A percentile compares a stretch with the other conserved stretches of the same genome.
Evolutionary conservation across 129 eudicot species (phyloP).

Genomic region (Saposhnikovia divaricata): DNA sequence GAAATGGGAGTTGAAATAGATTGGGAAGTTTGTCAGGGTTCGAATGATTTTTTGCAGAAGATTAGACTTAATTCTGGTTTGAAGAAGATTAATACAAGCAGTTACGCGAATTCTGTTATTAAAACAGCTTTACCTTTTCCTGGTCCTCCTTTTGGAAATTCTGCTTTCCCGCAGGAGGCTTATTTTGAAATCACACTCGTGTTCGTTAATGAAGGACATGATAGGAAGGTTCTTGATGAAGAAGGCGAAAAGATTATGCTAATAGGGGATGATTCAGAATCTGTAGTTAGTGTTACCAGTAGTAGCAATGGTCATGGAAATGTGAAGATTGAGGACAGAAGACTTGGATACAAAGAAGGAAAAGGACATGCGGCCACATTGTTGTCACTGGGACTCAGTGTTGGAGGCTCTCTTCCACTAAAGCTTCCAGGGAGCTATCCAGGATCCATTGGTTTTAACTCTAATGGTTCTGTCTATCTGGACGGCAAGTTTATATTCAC

Average conservation of each 20-base stretch:
- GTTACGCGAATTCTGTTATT: constrained; percentile 28
- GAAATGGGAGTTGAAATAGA: constrained; percentile 38
- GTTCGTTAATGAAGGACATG: constrained; percentile 8
- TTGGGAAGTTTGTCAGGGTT: constrained; percentile 74
- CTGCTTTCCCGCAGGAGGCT: constrained; percentile 86
- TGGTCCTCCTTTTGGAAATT: constrained; percentile 60
- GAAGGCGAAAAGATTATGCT: constrained; percentile 54
- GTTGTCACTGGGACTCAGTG: constrained; percentile 56
- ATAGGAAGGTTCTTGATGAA: constrained; percentile 14
- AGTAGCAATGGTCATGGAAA: constrained; percentile 23
- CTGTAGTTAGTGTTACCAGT: constrained; percentile 34
- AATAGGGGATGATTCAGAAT: constrained; percentile 43
- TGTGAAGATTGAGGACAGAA: constrained; percentile 30
- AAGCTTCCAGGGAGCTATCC: constrained; percentile 71
- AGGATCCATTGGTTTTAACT: constrained; percentile 80
- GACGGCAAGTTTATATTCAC: constrained; percentile 44
- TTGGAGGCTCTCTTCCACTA: constrained; percentile 40
- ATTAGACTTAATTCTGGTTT: constrained; percentile 51
- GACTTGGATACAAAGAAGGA: constrained; percentile 28
- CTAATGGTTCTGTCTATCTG: constrained; percentile 75
- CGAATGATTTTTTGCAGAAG: constrained; percentile 83
- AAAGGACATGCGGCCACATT: constrained; percentile 17
- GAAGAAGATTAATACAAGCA: constrained; percentile 13
- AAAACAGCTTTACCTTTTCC: constrained; percentile 76
- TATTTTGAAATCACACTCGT: constrained; percentile 74